Conservation (phyloP, 331 rosid genomes). For the Spiraea crenata region DNA sequence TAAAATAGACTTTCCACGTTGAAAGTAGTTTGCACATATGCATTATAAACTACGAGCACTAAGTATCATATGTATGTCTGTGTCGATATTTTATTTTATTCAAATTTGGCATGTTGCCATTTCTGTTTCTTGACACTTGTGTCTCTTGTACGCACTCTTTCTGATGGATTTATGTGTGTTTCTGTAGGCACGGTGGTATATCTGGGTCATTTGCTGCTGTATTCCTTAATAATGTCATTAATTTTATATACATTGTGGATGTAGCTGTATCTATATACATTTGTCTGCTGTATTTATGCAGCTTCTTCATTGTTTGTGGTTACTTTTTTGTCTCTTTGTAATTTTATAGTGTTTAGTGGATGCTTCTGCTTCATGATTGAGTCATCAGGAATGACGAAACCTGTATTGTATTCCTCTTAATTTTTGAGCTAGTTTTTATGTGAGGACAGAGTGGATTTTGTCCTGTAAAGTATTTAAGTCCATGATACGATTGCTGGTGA, state of each 20-base stretch:
- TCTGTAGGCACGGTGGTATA: no score
- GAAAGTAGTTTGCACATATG: no score
- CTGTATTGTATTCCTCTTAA: not conserved
- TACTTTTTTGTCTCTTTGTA: not conserved
- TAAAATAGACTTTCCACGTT: not conserved
- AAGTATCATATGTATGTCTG: no score
- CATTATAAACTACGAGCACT: no score
- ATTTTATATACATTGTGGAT: slow-evolving; percentile 19
- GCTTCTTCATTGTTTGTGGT: not conserved
- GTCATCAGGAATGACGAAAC: not conserved
- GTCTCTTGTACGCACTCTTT: no score
- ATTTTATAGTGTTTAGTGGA: no score
- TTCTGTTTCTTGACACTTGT: no score
- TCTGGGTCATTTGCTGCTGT: not conserved
- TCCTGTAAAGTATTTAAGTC: not conserved
- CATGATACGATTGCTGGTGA: not conserved
- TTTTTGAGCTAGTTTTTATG: not conserved
- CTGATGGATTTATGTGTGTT: no score
- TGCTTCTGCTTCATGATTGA: not conserved
- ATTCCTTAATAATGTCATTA: slow-evolving; percentile 10
- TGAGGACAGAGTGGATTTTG: not conserved
- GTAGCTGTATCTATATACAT: not conserved
- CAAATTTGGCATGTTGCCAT: no score
- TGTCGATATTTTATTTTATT: no score
- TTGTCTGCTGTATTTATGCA: no score